Base-by-base conservation (phyloP, 306 rosid species). In the Corylus heterophylla region DNA sequence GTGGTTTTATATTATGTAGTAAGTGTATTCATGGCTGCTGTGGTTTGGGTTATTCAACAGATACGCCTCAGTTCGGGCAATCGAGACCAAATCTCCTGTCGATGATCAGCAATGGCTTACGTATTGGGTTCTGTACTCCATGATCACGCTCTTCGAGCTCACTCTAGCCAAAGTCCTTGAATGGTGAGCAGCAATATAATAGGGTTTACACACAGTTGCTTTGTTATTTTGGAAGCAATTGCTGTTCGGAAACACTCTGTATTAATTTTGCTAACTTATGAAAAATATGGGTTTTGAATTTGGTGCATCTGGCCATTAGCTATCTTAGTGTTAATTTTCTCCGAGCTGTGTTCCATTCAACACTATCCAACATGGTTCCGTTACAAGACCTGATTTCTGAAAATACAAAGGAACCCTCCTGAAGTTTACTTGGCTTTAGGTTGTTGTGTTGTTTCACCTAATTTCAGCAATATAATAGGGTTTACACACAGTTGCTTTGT, bases 51-150 rank as follows among this genome's bases (percentile, higher is more conserved):
- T 72, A 13, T 68, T 84, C 44, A 44, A 37, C 84, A 96, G 99
- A 62, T 96, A 96, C 76, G 97, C 99, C 18, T 96, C 99, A 8
- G 73, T 96, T 63, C 85, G 94, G 80, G 99, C 98, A 74, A 96
- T 93, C 80, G 99, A 96, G 79, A 91, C 90, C 73, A 92, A 93
- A 82, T 90, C 97, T 69, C 85, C 88, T 42, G 47, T 89, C 20
- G 99, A 96, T 73, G 99, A 96, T 86, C 99, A 90, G 76, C 99
- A 96, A 68, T 96, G 99, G 99, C 94, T 93, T 52, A 96, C 97
- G 50, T 96, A 96, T 74, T 96, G 99, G 99, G 90, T 96, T 80
- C 96, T 96, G 7, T 89, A 96, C 79, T 96, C 99, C 51, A 56
- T 96, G 92, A 92, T 96, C 74, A 96, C 99, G 5, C 94, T 96